phyloP scores from a whole-genome alignment of 495 filamentous ascomycete species.

The Trichoderma erinaceum region DNA sequence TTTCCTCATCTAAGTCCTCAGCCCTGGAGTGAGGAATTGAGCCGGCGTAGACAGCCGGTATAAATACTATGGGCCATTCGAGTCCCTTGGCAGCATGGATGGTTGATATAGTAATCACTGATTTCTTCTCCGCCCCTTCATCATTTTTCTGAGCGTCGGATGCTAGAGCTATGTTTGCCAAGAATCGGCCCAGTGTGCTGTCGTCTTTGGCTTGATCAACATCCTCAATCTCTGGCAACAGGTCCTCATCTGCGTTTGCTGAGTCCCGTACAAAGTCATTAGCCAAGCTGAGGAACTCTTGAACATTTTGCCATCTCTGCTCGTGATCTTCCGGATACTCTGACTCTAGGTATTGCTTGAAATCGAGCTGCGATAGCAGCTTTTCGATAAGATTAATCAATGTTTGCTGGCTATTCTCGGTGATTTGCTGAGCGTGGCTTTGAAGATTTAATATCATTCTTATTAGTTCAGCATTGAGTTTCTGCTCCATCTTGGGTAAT shows the following conservation, averaged over 20 bases:
- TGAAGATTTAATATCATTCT: conserved; percentile 53
- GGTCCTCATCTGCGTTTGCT: conserved; percentile 52
- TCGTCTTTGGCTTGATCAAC: conserved; percentile 62
- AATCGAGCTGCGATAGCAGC: conserved; percentile 65
- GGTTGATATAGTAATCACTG: conserved; percentile 85
- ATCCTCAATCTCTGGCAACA: conserved; percentile 71
- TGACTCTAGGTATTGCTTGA: conserved; percentile 64
- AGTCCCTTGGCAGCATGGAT: conserved; percentile 96
- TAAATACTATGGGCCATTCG: conserved; percentile 96
- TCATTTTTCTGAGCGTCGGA: conserved; percentile 64
- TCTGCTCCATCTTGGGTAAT: conserved; percentile 58
- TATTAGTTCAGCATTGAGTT: conserved; percentile 33
- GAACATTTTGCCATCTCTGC: conserved; percentile 82
- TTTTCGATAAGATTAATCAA: conserved; percentile 68
- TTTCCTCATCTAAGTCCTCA: conserved; percentile 85
- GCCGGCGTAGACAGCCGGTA: conserved; percentile 84
- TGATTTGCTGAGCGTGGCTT: conserved; percentile 51
- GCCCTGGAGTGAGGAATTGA: conserved; percentile 91
- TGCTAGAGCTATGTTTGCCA: conserved; percentile 84
- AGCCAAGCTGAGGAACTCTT: conserved; percentile 76
- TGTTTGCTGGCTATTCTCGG: conserved; percentile 35
- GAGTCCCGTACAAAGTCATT: conserved; percentile 54
- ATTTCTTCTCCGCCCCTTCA: conserved; percentile 46
- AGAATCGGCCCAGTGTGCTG: conserved; percentile 68
- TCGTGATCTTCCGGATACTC: conserved; percentile 72